Conservation (phyloP, 2,329 filamentous ascomycete species). For the Fusarium sp. region DNA sequence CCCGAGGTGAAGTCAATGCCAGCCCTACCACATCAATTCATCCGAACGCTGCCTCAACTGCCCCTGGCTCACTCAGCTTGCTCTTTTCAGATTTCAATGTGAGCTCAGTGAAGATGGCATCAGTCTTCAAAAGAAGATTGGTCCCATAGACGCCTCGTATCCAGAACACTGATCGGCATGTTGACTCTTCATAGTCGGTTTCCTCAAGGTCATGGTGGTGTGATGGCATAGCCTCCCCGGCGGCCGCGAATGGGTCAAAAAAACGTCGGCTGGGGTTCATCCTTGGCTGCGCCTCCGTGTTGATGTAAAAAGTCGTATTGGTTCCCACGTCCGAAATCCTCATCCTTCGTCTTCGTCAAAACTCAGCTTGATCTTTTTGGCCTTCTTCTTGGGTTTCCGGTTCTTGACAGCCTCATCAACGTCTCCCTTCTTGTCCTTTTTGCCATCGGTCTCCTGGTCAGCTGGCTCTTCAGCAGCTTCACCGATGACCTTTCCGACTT, state of each 20-base stretch:
- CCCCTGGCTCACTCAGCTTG: background rate
- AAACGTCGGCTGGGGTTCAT: background rate
- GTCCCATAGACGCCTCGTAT: background rate
- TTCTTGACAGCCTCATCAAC: slow-evolving; percentile 46
- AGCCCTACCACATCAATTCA: background rate
- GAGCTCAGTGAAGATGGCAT: background rate
- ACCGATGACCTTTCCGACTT: slow-evolving; percentile 55
- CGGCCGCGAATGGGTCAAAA: background rate
- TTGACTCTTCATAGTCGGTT: background rate
- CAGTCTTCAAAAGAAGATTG: background rate
- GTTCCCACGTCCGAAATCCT: slow-evolving; percentile 33
- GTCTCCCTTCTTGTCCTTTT: slow-evolving; percentile 28
- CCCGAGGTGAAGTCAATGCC: background rate
- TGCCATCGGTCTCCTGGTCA: slow-evolving; percentile 24
- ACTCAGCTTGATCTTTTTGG: slow-evolving; percentile 75
- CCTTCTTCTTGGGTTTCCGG: slow-evolving; percentile 62
- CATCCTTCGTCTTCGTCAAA: slow-evolving; percentile 71
- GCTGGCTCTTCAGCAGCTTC: slow-evolving; percentile 47
- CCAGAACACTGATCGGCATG: background rate
- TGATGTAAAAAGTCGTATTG: background rate
- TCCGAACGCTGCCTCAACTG: background rate
- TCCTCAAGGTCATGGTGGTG: background rate
- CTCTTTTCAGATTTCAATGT: background rate
- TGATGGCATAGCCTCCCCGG: slow-evolving; percentile 6
- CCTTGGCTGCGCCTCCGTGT: background rate